Conservation (phyloP, 495 filamentous ascomycete genomes). For the Hypoxylon fragiforme region DNA sequence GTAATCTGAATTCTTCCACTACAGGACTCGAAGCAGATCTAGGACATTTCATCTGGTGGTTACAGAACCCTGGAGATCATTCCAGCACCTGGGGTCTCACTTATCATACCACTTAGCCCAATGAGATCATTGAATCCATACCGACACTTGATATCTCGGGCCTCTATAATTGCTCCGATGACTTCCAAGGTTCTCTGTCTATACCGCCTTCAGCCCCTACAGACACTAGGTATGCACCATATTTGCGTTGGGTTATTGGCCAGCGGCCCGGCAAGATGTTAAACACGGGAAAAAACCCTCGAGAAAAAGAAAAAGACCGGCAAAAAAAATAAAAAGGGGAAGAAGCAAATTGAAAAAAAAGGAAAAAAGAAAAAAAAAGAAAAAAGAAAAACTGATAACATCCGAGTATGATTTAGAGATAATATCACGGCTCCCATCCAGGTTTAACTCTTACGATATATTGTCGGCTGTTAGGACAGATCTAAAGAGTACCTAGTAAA, state of each 20-base stretch:
- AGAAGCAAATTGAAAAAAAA: too few relatives aligned
- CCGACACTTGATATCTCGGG: not conserved
- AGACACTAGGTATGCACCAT: not conserved
- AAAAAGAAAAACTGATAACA: too few relatives aligned
- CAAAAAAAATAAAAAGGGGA: not conserved
- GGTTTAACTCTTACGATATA: too few relatives aligned
- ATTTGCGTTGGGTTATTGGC: slow-evolving; percentile 3
- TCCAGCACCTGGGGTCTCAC: slow-evolving; percentile 21
- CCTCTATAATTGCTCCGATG: slow-evolving; percentile 8
- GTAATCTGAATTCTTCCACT: not conserved
- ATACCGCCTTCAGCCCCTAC: not conserved
- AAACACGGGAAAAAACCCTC: slow-evolving; percentile 18
- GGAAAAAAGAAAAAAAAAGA: too few relatives aligned
- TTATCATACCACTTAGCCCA: slow-evolving; percentile 11
- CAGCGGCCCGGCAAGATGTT: not conserved
- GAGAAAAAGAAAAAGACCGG: slow-evolving; percentile 13
- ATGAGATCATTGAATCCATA: slow-evolving; percentile 2
- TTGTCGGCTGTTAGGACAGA: too few relatives aligned
- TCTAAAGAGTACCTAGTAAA: too few relatives aligned
- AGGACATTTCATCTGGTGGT: not conserved
- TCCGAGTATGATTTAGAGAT: too few relatives aligned
- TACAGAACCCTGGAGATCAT: slow-evolving; percentile 28
- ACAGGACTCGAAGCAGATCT: not conserved
- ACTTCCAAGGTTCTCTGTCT: not conserved
- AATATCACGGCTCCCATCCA: too few relatives aligned